These are phyloP conservation scores for Fraxinus xanthoxyloides DNA, from an alignment of 305 asterid species.

Conservation along the genomic window DNA sequence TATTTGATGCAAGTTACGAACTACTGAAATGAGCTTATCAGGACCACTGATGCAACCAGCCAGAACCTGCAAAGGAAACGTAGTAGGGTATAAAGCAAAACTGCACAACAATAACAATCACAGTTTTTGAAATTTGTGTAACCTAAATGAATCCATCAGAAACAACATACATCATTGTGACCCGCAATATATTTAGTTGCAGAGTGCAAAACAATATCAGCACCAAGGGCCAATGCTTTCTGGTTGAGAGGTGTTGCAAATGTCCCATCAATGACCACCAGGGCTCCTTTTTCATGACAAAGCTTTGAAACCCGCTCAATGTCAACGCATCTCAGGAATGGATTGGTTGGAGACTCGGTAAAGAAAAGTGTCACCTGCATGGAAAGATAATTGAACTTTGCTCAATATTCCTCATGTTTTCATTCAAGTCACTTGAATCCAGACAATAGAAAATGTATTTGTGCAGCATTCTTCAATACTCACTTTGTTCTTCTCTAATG, in stretches of 20 bases:
- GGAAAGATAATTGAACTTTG: conserved; percentile 10
- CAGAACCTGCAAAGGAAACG: conserved; percentile 55
- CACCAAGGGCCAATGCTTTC: conserved; percentile 91
- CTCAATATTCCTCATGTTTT: background rate
- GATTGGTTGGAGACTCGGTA: conserved; percentile 96
- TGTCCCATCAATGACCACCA: conserved; percentile 89
- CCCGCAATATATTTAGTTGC: conserved; percentile 92
- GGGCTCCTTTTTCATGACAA: conserved; percentile 86
- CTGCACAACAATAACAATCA: background rate
- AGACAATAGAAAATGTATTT: conserved; percentile 6
- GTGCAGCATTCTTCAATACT: conserved; percentile 24
- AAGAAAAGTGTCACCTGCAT: conserved; percentile 84
- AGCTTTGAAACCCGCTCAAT: conserved; percentile 87
- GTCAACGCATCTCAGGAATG: conserved; percentile 95
- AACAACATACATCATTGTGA: conserved; percentile 79
- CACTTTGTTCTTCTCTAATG: conserved; percentile 65
- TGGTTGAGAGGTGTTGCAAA: conserved; percentile 97
- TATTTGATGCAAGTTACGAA: conserved; percentile 87
- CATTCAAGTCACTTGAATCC: background rate
- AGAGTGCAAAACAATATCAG: conserved; percentile 91
- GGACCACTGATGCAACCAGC: conserved; percentile 95
- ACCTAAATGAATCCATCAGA: background rate
- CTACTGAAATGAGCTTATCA: conserved; percentile 57
- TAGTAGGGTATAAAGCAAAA: background rate
- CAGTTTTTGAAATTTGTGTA: background rate